These are phyloP conservation scores for Schoenoplectus tabernaemontani DNA, from an alignment of 202 grass and related monocot genomes.

Conservation along the genomic window DNA sequence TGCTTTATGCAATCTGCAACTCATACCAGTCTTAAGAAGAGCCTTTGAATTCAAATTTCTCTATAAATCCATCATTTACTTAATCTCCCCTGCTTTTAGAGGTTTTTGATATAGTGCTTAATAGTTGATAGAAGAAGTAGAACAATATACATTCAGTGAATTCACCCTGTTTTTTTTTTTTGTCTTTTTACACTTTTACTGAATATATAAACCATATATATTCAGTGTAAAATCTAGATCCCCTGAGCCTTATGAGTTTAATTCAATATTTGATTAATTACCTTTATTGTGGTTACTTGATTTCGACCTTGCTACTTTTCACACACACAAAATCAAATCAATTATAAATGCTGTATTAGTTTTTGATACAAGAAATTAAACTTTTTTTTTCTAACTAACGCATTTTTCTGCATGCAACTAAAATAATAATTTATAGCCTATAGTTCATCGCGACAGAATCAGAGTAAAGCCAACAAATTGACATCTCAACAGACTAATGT, in stretches of 20 bases:
- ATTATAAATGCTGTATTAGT: too few species aligned
- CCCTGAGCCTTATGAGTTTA: not conserved
- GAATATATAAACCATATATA: too few species aligned
- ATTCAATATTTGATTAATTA: not conserved
- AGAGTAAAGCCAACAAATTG: too few species aligned
- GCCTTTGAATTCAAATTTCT: not conserved
- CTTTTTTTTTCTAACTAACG: too few species aligned
- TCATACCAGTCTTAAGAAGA: not conserved
- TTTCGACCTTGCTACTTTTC: too few species aligned
- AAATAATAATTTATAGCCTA: too few species aligned
- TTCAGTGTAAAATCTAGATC: not conserved
- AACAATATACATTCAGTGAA: not conserved
- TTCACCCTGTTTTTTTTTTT: not conserved
- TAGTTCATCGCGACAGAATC: too few species aligned
- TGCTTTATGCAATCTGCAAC: not conserved
- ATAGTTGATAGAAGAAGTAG: not conserved
- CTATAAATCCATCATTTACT: not conserved
- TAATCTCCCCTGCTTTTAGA: not conserved
- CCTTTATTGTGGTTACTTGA: too few species aligned
- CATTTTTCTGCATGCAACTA: too few species aligned
- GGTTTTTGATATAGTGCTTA: not conserved
- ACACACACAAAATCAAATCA: too few species aligned
- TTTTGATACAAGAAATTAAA: too few species aligned
- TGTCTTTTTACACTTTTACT: not conserved
- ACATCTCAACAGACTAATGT: too few species aligned